These are phyloP conservation scores for Flagelloscypha sp. DNA, from an alignment of 768 basidiomycete species.

Conservation along the genomic window DNA sequence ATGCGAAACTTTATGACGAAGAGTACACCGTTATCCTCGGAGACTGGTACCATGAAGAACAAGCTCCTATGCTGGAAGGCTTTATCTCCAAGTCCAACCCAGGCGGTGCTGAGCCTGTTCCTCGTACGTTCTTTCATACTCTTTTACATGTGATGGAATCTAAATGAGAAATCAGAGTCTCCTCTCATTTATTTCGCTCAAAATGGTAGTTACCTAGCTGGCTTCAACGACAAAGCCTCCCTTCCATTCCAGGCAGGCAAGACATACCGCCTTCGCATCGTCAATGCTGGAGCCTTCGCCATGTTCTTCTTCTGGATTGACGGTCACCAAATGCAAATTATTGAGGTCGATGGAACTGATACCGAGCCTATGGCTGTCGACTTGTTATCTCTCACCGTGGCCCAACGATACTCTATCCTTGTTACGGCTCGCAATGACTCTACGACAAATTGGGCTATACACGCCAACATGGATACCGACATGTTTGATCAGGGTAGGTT, in stretches of 20 bases:
- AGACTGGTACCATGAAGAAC: constrained; percentile 91
- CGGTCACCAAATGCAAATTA: constrained; percentile 77
- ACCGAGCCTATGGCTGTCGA: constrained; percentile 66
- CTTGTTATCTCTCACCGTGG: constrained; percentile 66
- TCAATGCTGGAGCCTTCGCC: constrained; percentile 73
- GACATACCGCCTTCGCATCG: constrained; percentile 81
- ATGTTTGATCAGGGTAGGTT: constrained; percentile 91
- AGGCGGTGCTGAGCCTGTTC: constrained; percentile 80
- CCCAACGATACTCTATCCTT: constrained; percentile 89
- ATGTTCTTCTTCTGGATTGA: constrained; percentile 86
- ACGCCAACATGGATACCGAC: constrained; percentile 80
- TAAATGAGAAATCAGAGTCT: constrained; percentile 40
- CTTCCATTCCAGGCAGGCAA: constrained; percentile 74
- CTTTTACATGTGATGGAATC: background rate
- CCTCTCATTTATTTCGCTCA: constrained; percentile 80
- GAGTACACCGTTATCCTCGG: constrained; percentile 81
- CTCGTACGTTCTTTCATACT: constrained; percentile 37
- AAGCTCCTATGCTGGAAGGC: constrained; percentile 46
- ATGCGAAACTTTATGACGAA: constrained; percentile 81
- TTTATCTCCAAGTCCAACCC: constrained; percentile 75
- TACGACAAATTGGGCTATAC: constrained; percentile 77
- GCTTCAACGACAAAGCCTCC: constrained; percentile 83
- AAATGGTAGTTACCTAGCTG: constrained; percentile 62
- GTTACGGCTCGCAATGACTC: constrained; percentile 88
- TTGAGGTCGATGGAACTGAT: constrained; percentile 83